phyloP scores from a whole-genome alignment of 495 filamentous ascomycete species.

The Penicillium cinerascens region DNA sequence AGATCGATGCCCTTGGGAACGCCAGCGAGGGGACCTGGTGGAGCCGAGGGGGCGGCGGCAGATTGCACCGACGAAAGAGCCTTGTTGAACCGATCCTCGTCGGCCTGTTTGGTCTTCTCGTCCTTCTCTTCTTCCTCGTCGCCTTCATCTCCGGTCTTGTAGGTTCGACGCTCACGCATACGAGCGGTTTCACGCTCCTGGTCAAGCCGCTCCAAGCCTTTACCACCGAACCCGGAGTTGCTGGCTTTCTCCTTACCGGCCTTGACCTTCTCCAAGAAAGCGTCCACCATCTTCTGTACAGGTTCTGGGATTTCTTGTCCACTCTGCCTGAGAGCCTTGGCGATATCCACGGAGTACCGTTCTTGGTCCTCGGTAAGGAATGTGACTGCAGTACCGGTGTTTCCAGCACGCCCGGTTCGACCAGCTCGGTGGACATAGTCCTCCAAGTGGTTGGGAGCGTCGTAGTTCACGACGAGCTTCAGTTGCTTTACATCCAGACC shows the following conservation, averaged over 20 bases:
- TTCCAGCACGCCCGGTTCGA: constrained; percentile 90
- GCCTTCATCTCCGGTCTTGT: constrained; percentile 85
- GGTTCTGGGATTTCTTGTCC: constrained; percentile 75
- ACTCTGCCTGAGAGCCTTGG: constrained; percentile 90
- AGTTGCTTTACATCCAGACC: constrained; percentile 96
- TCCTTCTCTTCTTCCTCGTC: constrained; percentile 84
- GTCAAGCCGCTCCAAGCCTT: constrained; percentile 87
- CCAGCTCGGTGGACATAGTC: constrained; percentile 98
- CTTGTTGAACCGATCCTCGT: constrained; percentile 59
- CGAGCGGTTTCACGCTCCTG: constrained; percentile 84
- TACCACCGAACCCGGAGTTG: constrained; percentile 85
- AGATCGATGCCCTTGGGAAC: constrained; percentile 64
- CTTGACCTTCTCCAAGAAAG: constrained; percentile 85
- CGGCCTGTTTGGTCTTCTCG: constrained; percentile 49
- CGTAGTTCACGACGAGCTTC: constrained; percentile 95
- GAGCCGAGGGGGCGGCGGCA: constrained; percentile 38
- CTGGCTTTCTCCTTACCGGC: constrained; percentile 83
- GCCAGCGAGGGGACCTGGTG: constrained; percentile 38
- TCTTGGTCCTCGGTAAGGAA: constrained; percentile 92
- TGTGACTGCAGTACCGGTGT: constrained; percentile 90
- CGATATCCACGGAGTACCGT: constrained; percentile 82
- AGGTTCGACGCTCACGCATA: constrained; percentile 77
- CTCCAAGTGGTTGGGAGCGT: constrained; percentile 93
- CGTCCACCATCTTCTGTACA: constrained; percentile 59
- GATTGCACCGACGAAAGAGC: constrained; percentile 64